phyloP scores from a whole-genome alignment of 2,329 filamentous ascomycete genomes.

The Calonectria leucothoes region DNA sequence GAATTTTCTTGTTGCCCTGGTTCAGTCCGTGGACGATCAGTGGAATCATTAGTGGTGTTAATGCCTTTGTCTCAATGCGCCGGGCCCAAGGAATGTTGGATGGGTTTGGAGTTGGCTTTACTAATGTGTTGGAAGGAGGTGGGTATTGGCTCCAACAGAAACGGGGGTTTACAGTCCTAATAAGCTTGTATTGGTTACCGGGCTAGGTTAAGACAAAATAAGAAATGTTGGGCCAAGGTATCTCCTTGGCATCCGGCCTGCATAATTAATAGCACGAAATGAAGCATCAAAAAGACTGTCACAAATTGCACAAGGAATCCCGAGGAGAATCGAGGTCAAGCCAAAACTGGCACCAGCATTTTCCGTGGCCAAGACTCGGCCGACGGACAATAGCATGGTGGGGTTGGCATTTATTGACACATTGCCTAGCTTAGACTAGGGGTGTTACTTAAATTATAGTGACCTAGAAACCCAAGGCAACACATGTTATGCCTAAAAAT shows the following conservation, averaged over 20 bases:
- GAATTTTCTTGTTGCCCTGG: too few species aligned
- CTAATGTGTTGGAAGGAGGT: not conserved
- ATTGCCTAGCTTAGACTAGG: constrained; percentile 12
- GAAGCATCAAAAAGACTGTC: not conserved
- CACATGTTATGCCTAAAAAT: not conserved
- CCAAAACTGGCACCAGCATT: not conserved
- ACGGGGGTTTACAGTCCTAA: not conserved
- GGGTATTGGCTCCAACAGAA: too few species aligned
- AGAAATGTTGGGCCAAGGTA: not conserved
- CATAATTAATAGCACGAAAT: not conserved
- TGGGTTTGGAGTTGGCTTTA: not conserved
- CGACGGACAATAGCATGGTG: not conserved
- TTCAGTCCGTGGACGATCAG: not conserved
- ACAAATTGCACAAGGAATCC: not conserved
- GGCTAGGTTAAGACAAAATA: not conserved
- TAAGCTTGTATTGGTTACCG: not conserved
- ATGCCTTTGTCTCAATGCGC: too few species aligned
- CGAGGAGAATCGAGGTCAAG: not conserved
- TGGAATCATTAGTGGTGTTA: too few species aligned
- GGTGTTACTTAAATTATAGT: not conserved
- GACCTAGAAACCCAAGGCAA: not conserved
- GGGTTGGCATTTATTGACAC: not conserved
- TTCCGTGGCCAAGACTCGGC: not conserved
- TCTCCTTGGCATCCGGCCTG: not conserved
- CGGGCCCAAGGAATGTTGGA: not conserved